Conservation (phyloP, 306 rosid species). For the Rosa rugosa region DNA sequence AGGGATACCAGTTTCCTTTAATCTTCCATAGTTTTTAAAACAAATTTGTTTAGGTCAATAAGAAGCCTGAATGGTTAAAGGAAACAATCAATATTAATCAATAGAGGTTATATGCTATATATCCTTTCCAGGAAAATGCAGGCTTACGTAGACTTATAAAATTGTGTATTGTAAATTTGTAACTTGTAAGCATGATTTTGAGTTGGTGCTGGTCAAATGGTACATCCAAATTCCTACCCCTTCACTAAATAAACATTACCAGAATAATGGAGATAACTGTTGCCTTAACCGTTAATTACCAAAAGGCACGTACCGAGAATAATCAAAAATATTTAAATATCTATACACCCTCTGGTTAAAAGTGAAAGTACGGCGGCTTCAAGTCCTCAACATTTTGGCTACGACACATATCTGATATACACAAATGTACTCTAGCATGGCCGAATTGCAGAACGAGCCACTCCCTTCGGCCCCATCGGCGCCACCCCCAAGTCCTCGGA, state of each 20-base stretch:
- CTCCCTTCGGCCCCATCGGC: background rate
- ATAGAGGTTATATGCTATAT: background rate
- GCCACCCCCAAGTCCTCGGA: background rate
- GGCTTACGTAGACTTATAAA: background rate
- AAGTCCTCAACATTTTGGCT: background rate
- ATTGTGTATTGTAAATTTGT: background rate
- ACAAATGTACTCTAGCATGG: background rate
- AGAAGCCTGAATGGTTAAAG: background rate
- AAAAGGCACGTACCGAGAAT: conserved; percentile 1
- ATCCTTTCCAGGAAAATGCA: background rate
- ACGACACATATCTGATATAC: background rate
- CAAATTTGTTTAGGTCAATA: background rate
- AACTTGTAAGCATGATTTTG: background rate
- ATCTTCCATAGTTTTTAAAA: background rate
- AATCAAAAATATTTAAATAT: background rate
- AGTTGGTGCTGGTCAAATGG: background rate
- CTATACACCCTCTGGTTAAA: background rate
- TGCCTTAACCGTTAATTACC: background rate
- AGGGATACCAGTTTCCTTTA: background rate
- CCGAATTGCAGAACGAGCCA: background rate
- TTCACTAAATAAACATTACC: background rate
- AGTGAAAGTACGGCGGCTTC: background rate
- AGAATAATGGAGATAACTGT: background rate
- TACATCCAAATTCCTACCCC: background rate
- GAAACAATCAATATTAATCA: background rate